A percentile compares a stretch with the other conserved stretches of the same genome.
Evolutionary conservation across 768 basidiomycete species (phyloP).

Genomic region (Termitomyces sp.): DNA sequence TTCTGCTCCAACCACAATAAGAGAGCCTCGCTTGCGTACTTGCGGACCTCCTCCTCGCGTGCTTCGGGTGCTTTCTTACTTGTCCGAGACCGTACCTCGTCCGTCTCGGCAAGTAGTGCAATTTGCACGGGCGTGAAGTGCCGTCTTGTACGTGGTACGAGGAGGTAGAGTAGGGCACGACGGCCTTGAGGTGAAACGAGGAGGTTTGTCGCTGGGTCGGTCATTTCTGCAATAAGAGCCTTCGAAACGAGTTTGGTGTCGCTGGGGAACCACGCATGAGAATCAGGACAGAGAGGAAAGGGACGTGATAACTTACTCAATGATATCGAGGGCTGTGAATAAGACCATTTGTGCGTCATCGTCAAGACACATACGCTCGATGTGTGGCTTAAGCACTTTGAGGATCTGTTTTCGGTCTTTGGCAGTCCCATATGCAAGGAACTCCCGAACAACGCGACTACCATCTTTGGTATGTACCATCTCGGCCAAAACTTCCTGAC

Average conservation of each 20-base stretch:
- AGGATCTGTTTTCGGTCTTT: slow-evolving; percentile 95
- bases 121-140: slow-evolving; percentile 88
- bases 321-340: slow-evolving; percentile 85
- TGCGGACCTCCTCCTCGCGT: slow-evolving; percentile 66
- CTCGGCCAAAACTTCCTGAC: slow-evolving; percentile 82
- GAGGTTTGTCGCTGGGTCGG: slow-evolving; percentile 49
- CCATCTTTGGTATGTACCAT: slow-evolving; percentile 95
- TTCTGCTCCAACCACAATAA: slow-evolving; percentile 64
- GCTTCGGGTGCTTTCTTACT: slow-evolving; percentile 75
- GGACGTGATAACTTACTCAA: slow-evolving; percentile 57
- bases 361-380: slow-evolving; percentile 82
- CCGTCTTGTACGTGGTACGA: slow-evolving; percentile 76
- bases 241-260: slow-evolving; percentile 90
- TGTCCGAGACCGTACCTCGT: slow-evolving; percentile 58
- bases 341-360: slow-evolving; percentile 88
- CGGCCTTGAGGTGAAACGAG: slow-evolving; percentile 69
- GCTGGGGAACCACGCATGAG: slow-evolving; percentile 31
- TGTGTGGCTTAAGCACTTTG: slow-evolving; percentile 84
- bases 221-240: slow-evolving; percentile 69
- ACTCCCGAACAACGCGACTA: slow-evolving; percentile 78
- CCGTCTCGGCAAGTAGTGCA: slow-evolving; percentile 65
- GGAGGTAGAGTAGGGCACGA: slow-evolving; percentile 74
- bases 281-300: not conserved
- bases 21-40: slow-evolving; percentile 68
- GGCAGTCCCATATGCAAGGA: slow-evolving; percentile 76